Evolutionary conservation across 2,329 filamentous ascomycete genomes (phyloP).

Genomic region (Pseudogymnoascus sp.): DNA sequence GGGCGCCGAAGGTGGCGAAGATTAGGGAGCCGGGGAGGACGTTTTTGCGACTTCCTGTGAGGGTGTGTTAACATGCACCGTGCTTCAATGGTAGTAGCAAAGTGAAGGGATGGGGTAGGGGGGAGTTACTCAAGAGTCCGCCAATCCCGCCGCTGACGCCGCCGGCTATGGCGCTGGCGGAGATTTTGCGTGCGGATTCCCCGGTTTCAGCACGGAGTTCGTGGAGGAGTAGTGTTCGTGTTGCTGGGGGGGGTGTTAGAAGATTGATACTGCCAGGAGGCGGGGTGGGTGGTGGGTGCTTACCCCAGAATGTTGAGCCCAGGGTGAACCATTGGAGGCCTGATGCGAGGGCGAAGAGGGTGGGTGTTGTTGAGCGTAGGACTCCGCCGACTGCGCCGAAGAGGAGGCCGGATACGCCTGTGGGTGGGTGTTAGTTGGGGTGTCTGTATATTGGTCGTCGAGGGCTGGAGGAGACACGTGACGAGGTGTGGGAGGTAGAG

Average conservation of each 20-base stretch:
- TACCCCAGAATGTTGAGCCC: conserved; percentile 70
- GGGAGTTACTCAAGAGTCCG: conserved; percentile 42
- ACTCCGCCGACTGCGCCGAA: conserved; percentile 65
- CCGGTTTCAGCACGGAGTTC: conserved; percentile 37
- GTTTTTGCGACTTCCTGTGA: conserved; percentile 46
- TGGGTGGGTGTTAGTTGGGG: conserved; percentile 11
- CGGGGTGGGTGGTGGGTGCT: conserved; percentile 21
- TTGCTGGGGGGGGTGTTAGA: conserved; percentile 27
- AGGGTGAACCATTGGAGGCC: conserved; percentile 76
- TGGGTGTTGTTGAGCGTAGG: conserved; percentile 56
- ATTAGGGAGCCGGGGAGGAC: conserved; percentile 50
- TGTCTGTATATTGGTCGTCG: background rate
- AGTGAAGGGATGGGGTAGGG: background rate
- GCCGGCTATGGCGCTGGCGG: conserved; percentile 63
- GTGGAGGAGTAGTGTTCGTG: conserved; percentile 40
- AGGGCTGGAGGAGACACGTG: conserved; percentile 15
- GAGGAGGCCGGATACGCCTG: conserved; percentile 53
- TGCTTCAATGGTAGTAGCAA: background rate
- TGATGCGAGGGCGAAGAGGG: conserved; percentile 62
- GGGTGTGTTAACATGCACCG: no score
- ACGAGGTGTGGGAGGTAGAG: background rate
- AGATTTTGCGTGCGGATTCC: conserved; percentile 51
- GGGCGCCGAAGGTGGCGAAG: conserved; percentile 49
- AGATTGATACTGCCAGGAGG: background rate
- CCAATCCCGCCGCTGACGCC: conserved; percentile 61